Base-by-base conservation (phyloP, 176 grass and related monocot species). In the Hsuehochloa calcarea region DNA sequence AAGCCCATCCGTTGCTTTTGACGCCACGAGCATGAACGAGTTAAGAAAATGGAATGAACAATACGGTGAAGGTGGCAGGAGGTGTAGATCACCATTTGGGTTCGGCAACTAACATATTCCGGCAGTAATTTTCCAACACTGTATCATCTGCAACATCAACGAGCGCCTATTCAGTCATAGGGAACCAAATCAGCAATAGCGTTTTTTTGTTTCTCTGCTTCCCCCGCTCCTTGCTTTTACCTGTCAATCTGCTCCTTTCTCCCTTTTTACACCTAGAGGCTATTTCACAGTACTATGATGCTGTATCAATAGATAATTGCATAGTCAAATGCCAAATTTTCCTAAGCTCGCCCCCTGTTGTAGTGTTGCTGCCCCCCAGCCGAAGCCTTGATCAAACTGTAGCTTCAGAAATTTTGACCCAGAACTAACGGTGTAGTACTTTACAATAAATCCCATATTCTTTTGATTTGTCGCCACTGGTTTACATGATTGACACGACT, bases 1-100 rank as follows among this genome's bases (percentile, higher is more conserved):
- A 74, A 86, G 95, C 77, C 88, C 95, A 38, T 97, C 95, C 0
- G 89, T 97, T 65, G 84, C 95, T 10, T 97, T 94, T 43, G 89
- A 97, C 16, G 92, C 95, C 0, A 92, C 85, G 16, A 97, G 85
- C 82, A 97, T 95, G 95, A 94, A 93, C 50, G 93, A 95, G 79
- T 74, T 97, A 68, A 87, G 95, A 62, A 93, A 93, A 83, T 97
- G 95, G 95, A 97, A 97, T 55, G 92, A 95, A 20, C 92, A 93
- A 79, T 97, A 95, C 45, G 95, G 95, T 7, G 95, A 97, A 81
- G 91, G 87, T 34, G 95, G 95, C 61, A 94, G 86, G 86, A 90
- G 95, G 55, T 88, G 67, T 43, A 88, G 61, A 78, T 92, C 92
- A 17, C 92, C 88, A 46, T 97, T 97, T 29, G 92, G 92, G 40